A percentile compares a stretch with the other conserved stretches of the same genome.
Evolutionary conservation across 257 asterid species (phyloP).

Genomic region (Solanum dulcamara): DNA sequence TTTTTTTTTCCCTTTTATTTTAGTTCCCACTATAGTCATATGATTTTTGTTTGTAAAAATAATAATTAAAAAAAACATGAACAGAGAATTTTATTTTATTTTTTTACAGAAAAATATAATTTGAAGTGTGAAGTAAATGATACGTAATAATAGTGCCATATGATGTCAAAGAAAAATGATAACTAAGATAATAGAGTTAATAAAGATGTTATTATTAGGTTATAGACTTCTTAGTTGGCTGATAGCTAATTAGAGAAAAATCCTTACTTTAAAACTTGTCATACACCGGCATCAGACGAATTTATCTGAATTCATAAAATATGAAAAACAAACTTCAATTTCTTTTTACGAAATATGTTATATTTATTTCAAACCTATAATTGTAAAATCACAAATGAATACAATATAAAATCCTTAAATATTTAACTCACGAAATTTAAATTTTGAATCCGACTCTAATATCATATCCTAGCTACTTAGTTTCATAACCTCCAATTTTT

Average conservation of each 20-base stretch:
- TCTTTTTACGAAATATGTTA: accelerated
- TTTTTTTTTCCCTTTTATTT: background rate
- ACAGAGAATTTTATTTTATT: background rate
- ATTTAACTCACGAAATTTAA: background rate
- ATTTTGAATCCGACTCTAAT: background rate
- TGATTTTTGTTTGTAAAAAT: background rate
- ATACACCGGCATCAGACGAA: accelerated
- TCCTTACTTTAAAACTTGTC: background rate
- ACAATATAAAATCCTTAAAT: background rate
- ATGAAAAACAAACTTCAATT: background rate
- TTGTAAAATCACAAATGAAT: background rate
- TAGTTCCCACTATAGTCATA: background rate
- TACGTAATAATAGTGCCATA: background rate
- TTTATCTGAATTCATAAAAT: background rate
- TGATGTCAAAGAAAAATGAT: background rate
- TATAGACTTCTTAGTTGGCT: background rate
- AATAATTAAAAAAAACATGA: background rate
- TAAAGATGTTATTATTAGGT: background rate
- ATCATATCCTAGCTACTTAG: background rate
- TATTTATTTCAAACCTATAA: background rate
- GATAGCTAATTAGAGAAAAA: background rate
- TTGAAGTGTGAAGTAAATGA: background rate
- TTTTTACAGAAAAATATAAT: background rate
- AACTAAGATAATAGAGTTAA: background rate
- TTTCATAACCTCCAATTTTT: background rate